Base-by-base conservation (phyloP, 2,329 filamentous ascomycete species). In the Colletotrichum chlorophyti region DNA sequence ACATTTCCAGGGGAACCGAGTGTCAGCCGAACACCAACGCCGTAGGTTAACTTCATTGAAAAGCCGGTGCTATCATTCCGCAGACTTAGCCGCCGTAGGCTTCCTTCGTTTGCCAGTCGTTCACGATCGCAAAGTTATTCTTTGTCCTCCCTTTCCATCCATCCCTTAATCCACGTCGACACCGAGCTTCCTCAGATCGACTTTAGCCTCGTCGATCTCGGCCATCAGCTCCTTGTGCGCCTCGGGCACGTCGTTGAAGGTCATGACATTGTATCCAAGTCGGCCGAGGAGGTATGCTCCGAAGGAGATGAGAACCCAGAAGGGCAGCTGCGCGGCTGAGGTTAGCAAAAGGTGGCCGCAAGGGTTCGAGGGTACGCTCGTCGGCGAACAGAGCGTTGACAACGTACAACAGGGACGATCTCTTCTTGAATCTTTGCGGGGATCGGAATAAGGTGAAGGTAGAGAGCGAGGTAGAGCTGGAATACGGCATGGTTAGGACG, bases 191-290 rank as follows among this genome's bases (percentile, higher is more conserved):
- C 85, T 84, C 72, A 96, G 77, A 67, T 96, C 91, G 61, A 77
- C 78, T 79, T 90, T 89, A 63, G 91, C 91, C 74, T 87, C 66
- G 63, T 91, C 83, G 70, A 96, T 95, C 78, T 98, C 91, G 67
- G 79, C 81, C 83, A 95, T 92, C 67, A 99, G 80, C 77, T 97
- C 93, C 72, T 88, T 86, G 76, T 98, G 90, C 49, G 95, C 95
- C 62, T 91, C 85, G 52, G 94, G 93, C 45, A 96, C 92, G 76
- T 98, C 93, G 81, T 97, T 95, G 84, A 99, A 99, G 55, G 92
- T 97, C 72, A 97, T 83, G 67, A 99, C 91, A 64, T 95, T 95
- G 80, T 87, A 90, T 68, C 95, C 95, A 62, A 99, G 89, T 68
- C 92, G 91, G 79, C 90, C 92, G 64, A 99, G 89, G 17, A 99